Evolutionary conservation across 768 basidiomycete genomes (phyloP).

Genomic region (Candolleomyces efflorescens): DNA sequence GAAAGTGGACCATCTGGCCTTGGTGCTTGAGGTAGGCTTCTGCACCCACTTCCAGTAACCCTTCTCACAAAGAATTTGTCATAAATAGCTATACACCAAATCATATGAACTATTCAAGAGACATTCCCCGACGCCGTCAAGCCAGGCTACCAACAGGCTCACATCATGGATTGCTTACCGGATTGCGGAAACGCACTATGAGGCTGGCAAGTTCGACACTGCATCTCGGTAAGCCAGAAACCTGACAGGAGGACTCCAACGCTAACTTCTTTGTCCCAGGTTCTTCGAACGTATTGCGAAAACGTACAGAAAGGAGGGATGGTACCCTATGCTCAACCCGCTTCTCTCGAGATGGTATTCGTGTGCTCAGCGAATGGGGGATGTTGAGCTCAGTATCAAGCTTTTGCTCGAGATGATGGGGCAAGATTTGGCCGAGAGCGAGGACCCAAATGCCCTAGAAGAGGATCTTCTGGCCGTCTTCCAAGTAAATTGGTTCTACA

Average conservation of each 20-base stretch:
- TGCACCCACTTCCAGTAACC: neutral
- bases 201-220: constrained; percentile 79
- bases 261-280: constrained; percentile 33
- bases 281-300: constrained; percentile 93
- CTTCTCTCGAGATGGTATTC: constrained; percentile 78
- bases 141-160: constrained; percentile 58
- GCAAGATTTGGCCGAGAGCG: constrained; percentile 53
- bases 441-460: constrained; percentile 49
- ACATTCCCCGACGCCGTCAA: constrained; percentile 44
- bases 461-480: constrained; percentile 73
- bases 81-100: constrained; percentile 79
- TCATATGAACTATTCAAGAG: constrained; percentile 93
- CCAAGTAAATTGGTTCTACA: constrained; percentile 44
- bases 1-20: constrained; percentile 83
- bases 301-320: constrained; percentile 82
- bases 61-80: neutral
- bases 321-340: constrained; percentile 69
- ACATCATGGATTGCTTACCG: constrained; percentile 89
- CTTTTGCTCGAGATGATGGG: constrained; percentile 83
- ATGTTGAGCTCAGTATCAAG: constrained; percentile 70
- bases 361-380: constrained; percentile 74
- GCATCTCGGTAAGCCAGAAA: constrained; percentile 66
- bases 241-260: neutral
- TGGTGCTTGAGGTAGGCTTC: constrained; percentile 72
- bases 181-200: constrained; percentile 84